Evolutionary conservation across 352 stramenopile genomes (phyloP), one percentile per base, ranked within the genome.

Genomic region (Globisporangium cystogenes): DNA sequence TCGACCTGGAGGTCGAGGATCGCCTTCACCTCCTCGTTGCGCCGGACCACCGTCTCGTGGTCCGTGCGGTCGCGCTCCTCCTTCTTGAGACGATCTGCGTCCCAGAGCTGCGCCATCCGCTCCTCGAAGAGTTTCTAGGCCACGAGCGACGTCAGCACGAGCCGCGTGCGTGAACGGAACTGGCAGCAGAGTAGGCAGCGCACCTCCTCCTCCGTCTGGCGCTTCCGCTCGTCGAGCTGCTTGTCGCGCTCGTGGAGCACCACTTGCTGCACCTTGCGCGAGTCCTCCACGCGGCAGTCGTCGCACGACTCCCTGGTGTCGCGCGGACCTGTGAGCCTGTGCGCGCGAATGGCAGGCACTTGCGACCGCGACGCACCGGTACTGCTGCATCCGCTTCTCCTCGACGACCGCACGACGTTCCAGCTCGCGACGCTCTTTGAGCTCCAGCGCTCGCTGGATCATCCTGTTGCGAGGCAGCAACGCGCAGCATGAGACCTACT

Each of bases 1-100:
- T 86, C 67, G 1, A 90, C 74, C 23, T 90, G 82, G n/a, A 90
- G 63, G 58, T 92, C 79, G 16, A 92, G 45, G 53, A 92, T 90
- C 8, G 64, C 44, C 43, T 81, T 87, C 48, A 92, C 82, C 67
- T 90, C 77, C 37, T 81, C 74, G 36, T 89, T 82, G 33, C 74
- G 70, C 49, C 74, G 73, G 15, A 62, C 46, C 10, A 57, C 61
- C 48, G 64, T 64, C 23, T 90, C 78, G 23, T 64, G 51, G 48
- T 92, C 81, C 43, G 54, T 33, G 1, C 70, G 75, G 4, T 92
- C 78, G 29, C 78, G 74, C 26, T 82, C 72, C 35, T 92, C 81
- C 61, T 89, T 92, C 64, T 87, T 85, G 20, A 79, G 62, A 10
- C 76, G 76, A 52, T 92, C 81, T 31, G 81, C 71, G 26, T 75